Base-by-base conservation (phyloP, 2,329 filamentous ascomycete species). In the Xylaria sp. region DNA sequence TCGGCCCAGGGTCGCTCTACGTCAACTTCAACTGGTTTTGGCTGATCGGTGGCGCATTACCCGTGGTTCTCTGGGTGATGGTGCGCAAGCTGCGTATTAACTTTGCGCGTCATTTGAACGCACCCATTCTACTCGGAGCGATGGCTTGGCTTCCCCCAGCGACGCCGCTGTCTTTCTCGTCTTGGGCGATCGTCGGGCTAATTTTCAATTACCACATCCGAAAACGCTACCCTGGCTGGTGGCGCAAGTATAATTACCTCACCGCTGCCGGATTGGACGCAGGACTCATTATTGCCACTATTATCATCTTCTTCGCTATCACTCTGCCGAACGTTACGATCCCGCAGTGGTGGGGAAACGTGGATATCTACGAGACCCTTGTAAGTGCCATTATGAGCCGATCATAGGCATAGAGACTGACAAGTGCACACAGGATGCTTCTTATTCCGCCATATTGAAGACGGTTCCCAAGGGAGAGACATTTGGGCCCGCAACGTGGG, bases 201-300 rank as follows among this genome's bases (percentile, higher is more conserved):
- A 63, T 88, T 33, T 90, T 90, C 77, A 88, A 90, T 72, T 83
- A 85, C 69, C 80, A 77, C 58, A 86, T 90, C 66, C 82, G 83
- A 36, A 81, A 82, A 69, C 79, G 81, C 47, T 87, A 79, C 73
- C 78, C 79, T n/a, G 86, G 83, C 0, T 90, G 87, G 88, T 90
- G 88, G 88, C 81, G 81, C 71, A 79, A 73, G 15, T 81, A 82
- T 65, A 81, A 80, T 67, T 81, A 81, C 66, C 73, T 80, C 56
- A 81, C 80, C 0, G 78, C 80, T 0, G 79, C 79, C 0, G 79
- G 77, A 0, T 72, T 82, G 29, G 81, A 82, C 33, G 77, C 77
- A 1, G 80, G 80, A 2, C 75, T 82, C 5, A 75, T 81, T 15
- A 69, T 82, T 17, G 76, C 75, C 15, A 81, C 79, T 0, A 78